phyloP scores from a whole-genome alignment of 805 yeast species.

The Wickerhamiella galacta region DNA sequence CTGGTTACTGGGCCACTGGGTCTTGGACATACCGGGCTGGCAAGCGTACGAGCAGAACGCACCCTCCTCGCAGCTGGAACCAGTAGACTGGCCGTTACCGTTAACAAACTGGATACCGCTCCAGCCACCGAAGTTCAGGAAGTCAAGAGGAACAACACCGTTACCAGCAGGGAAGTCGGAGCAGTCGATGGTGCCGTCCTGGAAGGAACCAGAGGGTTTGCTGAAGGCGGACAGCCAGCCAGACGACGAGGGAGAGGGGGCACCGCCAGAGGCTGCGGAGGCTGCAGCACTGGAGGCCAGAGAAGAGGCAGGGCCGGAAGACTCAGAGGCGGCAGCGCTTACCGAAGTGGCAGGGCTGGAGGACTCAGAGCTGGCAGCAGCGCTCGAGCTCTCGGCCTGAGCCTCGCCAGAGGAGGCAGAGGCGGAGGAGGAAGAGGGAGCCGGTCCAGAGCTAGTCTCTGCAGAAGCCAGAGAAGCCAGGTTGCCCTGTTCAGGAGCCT shows the following conservation, averaged over 20 bases:
- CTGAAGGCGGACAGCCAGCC: constrained; percentile 47
- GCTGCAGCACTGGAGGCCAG: constrained; percentile 20
- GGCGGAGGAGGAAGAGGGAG: constrained; percentile 16
- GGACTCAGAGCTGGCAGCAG: constrained; percentile 21
- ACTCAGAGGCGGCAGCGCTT: constrained; percentile 13
- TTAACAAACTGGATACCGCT: constrained; percentile 48
- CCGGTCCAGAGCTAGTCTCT: constrained; percentile 16
- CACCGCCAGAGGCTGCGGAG: constrained; percentile 20
- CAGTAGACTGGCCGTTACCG: constrained; percentile 42
- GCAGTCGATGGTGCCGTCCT: constrained; percentile 59
- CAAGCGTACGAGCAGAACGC: constrained; percentile 95
- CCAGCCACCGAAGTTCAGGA: constrained; percentile 68
- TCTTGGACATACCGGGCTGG: constrained; percentile 97
- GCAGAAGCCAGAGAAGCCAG: constrained; percentile 11
- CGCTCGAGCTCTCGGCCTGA: constrained; percentile 13
- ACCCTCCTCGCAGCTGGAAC: constrained; percentile 63
- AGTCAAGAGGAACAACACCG: constrained; percentile 64
- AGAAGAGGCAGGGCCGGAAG: constrained; percentile 20
- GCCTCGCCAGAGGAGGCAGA: constrained; percentile 11
- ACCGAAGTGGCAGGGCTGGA: constrained; percentile 19
- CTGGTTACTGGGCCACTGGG: constrained; percentile 88
- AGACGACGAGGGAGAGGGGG: constrained; percentile 15
- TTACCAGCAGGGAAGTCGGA: constrained; percentile 58
- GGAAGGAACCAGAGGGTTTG: constrained; percentile 43
- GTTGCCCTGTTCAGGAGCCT: constrained; percentile 12